Evolutionary conservation across 345 rosid genomes (phyloP).

Genomic region (Lumnitzera racemosa): DNA sequence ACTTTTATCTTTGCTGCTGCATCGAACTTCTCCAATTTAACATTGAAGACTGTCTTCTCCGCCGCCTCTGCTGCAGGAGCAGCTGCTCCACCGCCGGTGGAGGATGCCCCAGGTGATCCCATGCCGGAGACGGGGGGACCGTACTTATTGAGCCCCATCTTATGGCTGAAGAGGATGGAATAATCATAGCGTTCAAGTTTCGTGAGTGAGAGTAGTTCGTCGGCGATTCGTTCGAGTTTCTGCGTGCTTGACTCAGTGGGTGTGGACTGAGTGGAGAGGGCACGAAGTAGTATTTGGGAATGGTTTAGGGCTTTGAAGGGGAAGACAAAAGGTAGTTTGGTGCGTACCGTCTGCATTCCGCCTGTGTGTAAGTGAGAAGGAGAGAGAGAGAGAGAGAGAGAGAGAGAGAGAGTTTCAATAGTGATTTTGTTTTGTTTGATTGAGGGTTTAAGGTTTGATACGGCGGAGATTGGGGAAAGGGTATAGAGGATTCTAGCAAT

Average conservation of each 20-base stretch:
- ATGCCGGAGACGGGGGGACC: constrained; percentile 42
- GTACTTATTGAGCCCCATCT: constrained; percentile 61
- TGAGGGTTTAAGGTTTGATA: too few relatives aligned
- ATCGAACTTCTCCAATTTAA: constrained; percentile 84
- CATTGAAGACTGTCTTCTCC: constrained; percentile 73
- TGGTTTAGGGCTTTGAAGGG: constrained; percentile 9
- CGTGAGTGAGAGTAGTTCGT: constrained; percentile 59
- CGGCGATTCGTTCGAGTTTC: constrained; percentile 85
- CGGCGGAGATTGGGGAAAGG: too few relatives aligned
- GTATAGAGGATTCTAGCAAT: too few relatives aligned
- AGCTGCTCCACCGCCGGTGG: constrained; percentile 19
- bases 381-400: too few relatives aligned
- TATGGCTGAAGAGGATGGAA: constrained; percentile 61
- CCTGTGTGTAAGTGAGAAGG: too few relatives aligned
- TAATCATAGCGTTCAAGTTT: constrained; percentile 70
- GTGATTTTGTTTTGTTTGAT: too few relatives aligned
- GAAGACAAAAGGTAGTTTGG: too few relatives aligned
- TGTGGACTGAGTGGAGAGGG: constrained; percentile 18
- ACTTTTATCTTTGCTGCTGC: constrained; percentile 64
- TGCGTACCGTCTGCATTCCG: too few relatives aligned
- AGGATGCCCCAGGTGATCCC: constrained; percentile 18
- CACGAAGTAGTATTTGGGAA: constrained; percentile 19
- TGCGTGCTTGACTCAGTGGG: constrained; percentile 37
- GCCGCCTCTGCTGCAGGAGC: constrained; percentile 36
- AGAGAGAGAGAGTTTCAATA: too few relatives aligned